Evolutionary conservation across 2,329 filamentous ascomycete genomes (phyloP).

Genomic region (Pseudocercospora vitis): DNA sequence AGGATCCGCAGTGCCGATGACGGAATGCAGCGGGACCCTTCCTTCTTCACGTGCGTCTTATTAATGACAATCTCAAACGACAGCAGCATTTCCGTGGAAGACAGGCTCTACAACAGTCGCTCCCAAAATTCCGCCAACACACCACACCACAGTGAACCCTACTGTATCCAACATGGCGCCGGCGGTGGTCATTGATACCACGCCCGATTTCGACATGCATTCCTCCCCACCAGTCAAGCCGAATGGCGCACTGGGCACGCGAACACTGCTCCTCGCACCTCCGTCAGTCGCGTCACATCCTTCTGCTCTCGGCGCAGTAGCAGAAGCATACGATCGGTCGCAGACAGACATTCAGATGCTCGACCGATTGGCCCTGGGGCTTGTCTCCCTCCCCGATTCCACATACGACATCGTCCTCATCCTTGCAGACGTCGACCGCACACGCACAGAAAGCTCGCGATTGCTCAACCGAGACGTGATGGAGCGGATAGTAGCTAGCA

Average conservation of each 20-base stretch:
- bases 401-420: slow-evolving; percentile 86
- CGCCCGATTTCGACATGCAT: slow-evolving; percentile 40
- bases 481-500: slow-evolving; percentile 64
- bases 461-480: slow-evolving; percentile 70
- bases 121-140: not conserved
- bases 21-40: not conserved
- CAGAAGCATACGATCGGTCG: slow-evolving; percentile 70
- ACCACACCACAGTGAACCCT: not conserved
- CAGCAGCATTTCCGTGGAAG: not conserved
- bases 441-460: slow-evolving; percentile 61
- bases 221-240: slow-evolving; percentile 26
- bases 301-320: slow-evolving; percentile 68
- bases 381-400: slow-evolving; percentile 71
- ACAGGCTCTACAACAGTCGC: not conserved
- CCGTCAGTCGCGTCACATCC: slow-evolving; percentile 86
- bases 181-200: slow-evolving; percentile 41
- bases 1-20: not conserved
- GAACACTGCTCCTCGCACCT: slow-evolving; percentile 83
- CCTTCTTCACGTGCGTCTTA: not conserved
- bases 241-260: slow-evolving; percentile 42
- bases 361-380: slow-evolving; percentile 79
- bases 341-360: slow-evolving; percentile 95
- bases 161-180: slow-evolving; percentile 40
- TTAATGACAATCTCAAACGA: not conserved
- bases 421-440: slow-evolving; percentile 73